phyloP scores from a whole-genome alignment of 208 protist species.

The Strigomonas galati region DNA sequence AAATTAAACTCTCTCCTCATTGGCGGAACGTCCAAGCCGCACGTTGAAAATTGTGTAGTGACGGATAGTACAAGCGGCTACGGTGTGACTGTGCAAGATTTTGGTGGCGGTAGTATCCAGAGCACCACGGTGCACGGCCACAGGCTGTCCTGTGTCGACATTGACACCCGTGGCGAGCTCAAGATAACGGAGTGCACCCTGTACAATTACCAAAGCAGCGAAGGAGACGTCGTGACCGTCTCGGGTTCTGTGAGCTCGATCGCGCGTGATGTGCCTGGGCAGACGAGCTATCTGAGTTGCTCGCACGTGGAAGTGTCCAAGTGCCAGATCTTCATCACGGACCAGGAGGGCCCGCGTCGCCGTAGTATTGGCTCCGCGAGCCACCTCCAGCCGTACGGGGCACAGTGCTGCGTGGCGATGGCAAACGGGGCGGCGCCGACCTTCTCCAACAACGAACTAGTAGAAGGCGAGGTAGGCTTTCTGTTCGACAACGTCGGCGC shows the following conservation, averaged over 20 bases:
- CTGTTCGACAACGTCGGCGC: conserved; percentile 60
- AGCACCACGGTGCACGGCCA: conserved; percentile 63
- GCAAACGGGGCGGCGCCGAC: conserved; percentile 59
- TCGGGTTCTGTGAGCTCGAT: conserved; percentile 33
- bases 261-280: conserved; percentile 11
- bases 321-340: conserved; percentile 60
- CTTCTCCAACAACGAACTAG: conserved; percentile 63
- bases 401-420: conserved; percentile 65
- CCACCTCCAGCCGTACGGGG: conserved; percentile 17
- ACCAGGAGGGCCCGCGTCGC: neutral
- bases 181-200: conserved; percentile 51
- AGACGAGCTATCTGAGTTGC: conserved; percentile 23
- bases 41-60: conserved; percentile 65
- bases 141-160: conserved; percentile 41
- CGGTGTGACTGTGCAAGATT: conserved; percentile 65
- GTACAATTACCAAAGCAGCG: conserved; percentile 40
- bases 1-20: conserved; percentile 64
- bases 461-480: conserved; percentile 74
- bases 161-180: conserved; percentile 79
- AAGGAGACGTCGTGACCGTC: conserved; percentile 54
- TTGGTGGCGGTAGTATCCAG: conserved; percentile 42
- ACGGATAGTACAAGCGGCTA: conserved; percentile 64
- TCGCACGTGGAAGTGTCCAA: conserved; percentile 49
- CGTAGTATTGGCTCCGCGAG: neutral
- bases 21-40: conserved; percentile 36